A percentile compares a stretch with the other conserved stretches of the same genome.
Conservation (phyloP, 2,329 filamentous ascomycete species). For the Polychaeton citri region DNA sequence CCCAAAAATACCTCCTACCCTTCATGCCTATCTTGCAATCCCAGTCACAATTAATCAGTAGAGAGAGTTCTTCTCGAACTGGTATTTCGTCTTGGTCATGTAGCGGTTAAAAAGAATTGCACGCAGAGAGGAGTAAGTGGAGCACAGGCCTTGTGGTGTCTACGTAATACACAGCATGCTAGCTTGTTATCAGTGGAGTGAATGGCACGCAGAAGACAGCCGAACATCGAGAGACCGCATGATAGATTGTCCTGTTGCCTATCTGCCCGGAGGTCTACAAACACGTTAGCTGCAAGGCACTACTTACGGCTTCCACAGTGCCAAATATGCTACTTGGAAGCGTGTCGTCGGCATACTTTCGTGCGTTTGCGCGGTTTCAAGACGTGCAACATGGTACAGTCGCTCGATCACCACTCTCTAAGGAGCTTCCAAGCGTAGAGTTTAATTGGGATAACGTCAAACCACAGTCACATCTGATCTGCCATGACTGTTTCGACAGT, state of each 20-base stretch:
- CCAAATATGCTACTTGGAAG: background rate
- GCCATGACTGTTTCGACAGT: conserved; percentile 26
- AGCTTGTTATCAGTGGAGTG: background rate
- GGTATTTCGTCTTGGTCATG: background rate
- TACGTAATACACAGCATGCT: background rate
- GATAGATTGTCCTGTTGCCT: background rate
- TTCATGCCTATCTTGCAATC: no score
- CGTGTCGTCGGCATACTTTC: background rate
- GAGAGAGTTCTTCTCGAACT: background rate
- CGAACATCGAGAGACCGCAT: background rate
- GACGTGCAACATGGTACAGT: background rate
- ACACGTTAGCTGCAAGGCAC: background rate
- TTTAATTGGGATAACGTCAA: conserved; percentile 1
- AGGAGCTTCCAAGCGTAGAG: background rate
- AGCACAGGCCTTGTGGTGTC: background rate
- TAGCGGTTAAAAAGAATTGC: background rate
- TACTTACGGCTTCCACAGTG: background rate
- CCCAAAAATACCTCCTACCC: no score
- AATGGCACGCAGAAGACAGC: background rate
- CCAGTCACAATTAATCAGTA: no score
- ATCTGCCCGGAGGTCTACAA: background rate
- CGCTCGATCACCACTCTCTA: background rate
- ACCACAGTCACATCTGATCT: conserved; percentile 4
- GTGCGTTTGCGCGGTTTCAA: background rate
- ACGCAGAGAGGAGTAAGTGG: background rate